Percentiles rank a stretch among this genome's conserved stretches.
These are phyloP conservation scores for Neopestalotiopsis sp. DNA, from an alignment of 2,329 filamentous ascomycete genomes.

Conservation along the genomic window DNA sequence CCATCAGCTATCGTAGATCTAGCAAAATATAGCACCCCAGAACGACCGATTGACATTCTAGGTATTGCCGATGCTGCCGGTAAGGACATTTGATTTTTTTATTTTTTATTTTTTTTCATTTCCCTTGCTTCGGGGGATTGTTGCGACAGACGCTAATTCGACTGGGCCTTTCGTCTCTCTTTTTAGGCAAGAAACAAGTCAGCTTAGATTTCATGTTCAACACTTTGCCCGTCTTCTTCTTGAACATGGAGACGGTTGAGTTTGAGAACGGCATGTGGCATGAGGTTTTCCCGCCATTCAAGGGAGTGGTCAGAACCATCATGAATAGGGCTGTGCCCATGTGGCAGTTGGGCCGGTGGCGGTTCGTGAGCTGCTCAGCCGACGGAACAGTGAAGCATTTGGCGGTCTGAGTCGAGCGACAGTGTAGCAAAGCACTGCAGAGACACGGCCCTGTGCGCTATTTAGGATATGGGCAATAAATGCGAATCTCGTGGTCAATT, in stretches of 20 bases:
- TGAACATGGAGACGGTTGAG: conserved; percentile 29
- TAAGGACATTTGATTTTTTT: conserved; percentile 11
- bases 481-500: too few relatives aligned
- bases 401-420: conserved; percentile 16
- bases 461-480: too few relatives aligned
- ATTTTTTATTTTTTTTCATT: neutral
- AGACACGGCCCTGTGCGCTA: too few relatives aligned
- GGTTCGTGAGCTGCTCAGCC: conserved; percentile 23
- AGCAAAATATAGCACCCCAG: conserved; percentile 24
- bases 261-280: conserved; percentile 32
- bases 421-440: too few relatives aligned
- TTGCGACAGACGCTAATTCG: neutral
- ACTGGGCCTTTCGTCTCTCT: neutral
- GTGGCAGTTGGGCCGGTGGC: conserved; percentile 29
- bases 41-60: conserved; percentile 28
- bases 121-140: too few relatives aligned
- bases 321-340: conserved; percentile 22
- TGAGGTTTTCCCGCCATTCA: conserved; percentile 26
- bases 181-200: conserved; percentile 23
- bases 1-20: conserved; percentile 26
- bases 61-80: conserved; percentile 26
- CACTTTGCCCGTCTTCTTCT: conserved; percentile 26
- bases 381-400: conserved; percentile 23
- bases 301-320: conserved; percentile 6
- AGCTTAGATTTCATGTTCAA: conserved; percentile 26